Percentiles rank a stretch among this genome's conserved stretches.
These are phyloP conservation scores for Termitomyces eurrhizus DNA, from an alignment of 768 basidiomycete species.

Conservation along the genomic window DNA sequence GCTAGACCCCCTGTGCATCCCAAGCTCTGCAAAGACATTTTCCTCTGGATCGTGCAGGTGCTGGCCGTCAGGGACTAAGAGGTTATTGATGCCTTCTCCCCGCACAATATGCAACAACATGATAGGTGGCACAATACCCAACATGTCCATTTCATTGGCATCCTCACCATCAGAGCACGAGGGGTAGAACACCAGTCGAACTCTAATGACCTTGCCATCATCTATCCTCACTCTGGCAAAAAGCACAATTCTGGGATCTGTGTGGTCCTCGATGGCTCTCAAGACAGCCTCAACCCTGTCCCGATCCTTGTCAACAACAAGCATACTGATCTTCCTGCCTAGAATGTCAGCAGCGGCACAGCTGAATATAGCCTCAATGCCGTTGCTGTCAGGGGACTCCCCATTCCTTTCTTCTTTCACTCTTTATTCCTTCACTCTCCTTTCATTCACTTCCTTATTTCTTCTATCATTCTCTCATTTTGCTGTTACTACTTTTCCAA, in stretches of 20 bases:
- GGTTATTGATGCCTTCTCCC: slow-evolving; percentile 14
- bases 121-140: slow-evolving; percentile 29
- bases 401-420: too few relatives aligned
- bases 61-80: not conserved
- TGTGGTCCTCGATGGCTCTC: slow-evolving; percentile 17
- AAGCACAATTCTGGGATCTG: slow-evolving; percentile 11
- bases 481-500: too few relatives aligned
- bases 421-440: too few relatives aligned
- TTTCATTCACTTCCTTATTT: too few relatives aligned
- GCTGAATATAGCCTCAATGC: slow-evolving; percentile 61
- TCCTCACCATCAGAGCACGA: slow-evolving; percentile 6
- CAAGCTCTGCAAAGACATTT: slow-evolving; percentile 72
- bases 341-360: slow-evolving; percentile 52
- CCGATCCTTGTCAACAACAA: slow-evolving; percentile 22
- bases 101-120: slow-evolving; percentile 36
- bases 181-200: slow-evolving; percentile 25
- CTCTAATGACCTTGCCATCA: slow-evolving; percentile 18
- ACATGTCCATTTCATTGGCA: slow-evolving; percentile 9
- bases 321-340: slow-evolving; percentile 28
- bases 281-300: slow-evolving; percentile 28
- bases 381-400: slow-evolving; percentile 15
- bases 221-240: slow-evolving; percentile 13
- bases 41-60: not conserved
- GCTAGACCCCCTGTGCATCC: slow-evolving; percentile 62
- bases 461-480: too few relatives aligned